Percentiles rank a stretch among this genome's conserved stretches.
Conservation (phyloP, 2,329 filamentous ascomycete genomes). For the Fusarium citri region DNA sequence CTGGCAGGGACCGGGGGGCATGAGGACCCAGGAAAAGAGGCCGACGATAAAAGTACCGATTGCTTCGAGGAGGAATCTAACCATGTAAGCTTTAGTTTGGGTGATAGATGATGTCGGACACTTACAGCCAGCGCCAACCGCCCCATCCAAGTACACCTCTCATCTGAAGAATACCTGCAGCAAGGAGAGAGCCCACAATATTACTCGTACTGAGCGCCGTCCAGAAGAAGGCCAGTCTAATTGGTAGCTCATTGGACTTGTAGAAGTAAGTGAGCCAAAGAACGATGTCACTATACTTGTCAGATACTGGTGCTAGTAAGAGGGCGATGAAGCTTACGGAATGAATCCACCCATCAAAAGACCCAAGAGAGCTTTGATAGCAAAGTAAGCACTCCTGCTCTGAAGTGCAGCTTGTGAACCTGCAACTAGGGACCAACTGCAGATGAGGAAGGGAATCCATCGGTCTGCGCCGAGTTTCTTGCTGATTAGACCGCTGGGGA, state of each 20-base stretch:
- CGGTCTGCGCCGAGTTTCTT: constrained; percentile 63
- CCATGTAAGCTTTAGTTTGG: not conserved
- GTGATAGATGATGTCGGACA: not conserved
- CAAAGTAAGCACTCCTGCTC: constrained; percentile 54
- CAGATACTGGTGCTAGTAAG: not conserved
- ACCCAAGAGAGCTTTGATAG: constrained; percentile 57
- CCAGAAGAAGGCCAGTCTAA: constrained; percentile 77
- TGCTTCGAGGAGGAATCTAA: constrained; percentile 64
- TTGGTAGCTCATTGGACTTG: constrained; percentile 75
- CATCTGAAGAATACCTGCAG: constrained; percentile 53
- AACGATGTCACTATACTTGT: constrained; percentile 57
- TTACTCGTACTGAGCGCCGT: constrained; percentile 69
- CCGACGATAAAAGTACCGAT: constrained; percentile 57
- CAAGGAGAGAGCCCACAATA: constrained; percentile 65
- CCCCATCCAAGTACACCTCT: constrained; percentile 52
- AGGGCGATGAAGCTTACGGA: constrained; percentile 48
- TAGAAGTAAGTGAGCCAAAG: constrained; percentile 82
- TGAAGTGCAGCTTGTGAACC: constrained; percentile 54
- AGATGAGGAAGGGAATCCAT: constrained; percentile 58
- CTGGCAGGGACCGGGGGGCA: constrained; percentile 60
- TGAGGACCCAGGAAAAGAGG: constrained; percentile 57
- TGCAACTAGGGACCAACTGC: constrained; percentile 55
- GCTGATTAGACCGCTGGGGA: constrained; percentile 62
- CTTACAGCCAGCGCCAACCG: constrained; percentile 55
- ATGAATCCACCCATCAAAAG: constrained; percentile 64